phyloP scores from a whole-genome alignment of 129 eudicot species.

The Escallonia rubra region DNA sequence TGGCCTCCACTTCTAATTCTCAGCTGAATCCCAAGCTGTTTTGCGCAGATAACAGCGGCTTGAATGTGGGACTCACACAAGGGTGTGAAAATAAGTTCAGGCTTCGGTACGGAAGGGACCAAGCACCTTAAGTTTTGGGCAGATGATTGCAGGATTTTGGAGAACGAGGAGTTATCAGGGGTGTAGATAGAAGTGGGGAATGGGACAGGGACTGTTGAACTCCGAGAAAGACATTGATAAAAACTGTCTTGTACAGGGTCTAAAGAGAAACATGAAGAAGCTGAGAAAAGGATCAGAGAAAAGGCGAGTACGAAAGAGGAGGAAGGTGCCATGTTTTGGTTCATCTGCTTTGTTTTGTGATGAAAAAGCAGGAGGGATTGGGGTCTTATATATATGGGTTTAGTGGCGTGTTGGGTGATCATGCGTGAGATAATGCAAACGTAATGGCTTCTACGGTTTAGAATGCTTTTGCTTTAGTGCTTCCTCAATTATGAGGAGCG shows the following conservation, averaged over 20 bases:
- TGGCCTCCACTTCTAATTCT: conserved; percentile 21
- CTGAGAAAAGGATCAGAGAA: not conserved
- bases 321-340: not conserved
- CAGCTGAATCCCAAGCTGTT: conserved; percentile 13
- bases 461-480: not conserved
- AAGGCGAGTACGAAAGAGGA: not conserved
- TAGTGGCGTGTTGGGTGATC: not conserved
- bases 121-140: conserved; percentile 13
- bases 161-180: conserved; percentile 8
- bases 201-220: not conserved
- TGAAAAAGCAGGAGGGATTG: not conserved
- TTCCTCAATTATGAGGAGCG: not conserved
- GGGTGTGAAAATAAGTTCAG: conserved; percentile 11
- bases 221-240: not conserved
- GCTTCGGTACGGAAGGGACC: conserved; percentile 14
- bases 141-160: conserved; percentile 1
- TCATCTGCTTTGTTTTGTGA: not conserved
- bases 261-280: not conserved
- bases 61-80: conserved; percentile 7
- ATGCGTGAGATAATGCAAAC: conserved; percentile 1
- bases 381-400: conserved; percentile 3
- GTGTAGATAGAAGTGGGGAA: conserved; percentile 1
- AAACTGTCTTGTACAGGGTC: conserved; percentile 8
- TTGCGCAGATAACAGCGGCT: conserved; percentile 16
- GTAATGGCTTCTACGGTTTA: not conserved